phyloP scores from a whole-genome alignment of 441 rosid species.

The Theobroma grandiflorum region DNA sequence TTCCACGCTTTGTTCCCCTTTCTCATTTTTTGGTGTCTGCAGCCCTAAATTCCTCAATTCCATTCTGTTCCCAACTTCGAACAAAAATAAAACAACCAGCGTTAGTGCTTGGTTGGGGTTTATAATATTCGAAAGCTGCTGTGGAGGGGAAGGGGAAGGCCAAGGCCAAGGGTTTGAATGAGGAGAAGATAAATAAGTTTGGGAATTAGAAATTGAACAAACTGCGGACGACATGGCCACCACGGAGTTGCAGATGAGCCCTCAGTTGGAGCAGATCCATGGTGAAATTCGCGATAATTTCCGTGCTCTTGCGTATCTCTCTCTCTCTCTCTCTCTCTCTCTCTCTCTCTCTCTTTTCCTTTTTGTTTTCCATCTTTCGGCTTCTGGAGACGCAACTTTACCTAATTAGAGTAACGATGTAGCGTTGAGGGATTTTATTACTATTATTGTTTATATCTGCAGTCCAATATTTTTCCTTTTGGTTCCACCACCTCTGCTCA shows the following conservation, averaged over 20 bases:
- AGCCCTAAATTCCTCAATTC: too few species aligned
- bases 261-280: conserved; percentile 98
- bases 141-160: too few species aligned
- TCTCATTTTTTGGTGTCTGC: too few species aligned
- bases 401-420: background rate
- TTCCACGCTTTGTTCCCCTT: too few species aligned
- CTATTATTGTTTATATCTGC: background rate
- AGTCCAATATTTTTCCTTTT: background rate
- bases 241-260: conserved; percentile 68
- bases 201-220: background rate
- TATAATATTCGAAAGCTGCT: too few species aligned
- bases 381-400: background rate
- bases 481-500: background rate
- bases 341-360: background rate
- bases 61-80: too few species aligned
- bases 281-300: conserved; percentile 91
- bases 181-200: background rate
- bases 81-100: too few species aligned
- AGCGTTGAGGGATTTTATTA: background rate
- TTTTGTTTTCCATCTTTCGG: background rate
- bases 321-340: background rate
- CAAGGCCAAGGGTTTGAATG: background rate
- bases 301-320: conserved; percentile 87
- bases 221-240: conserved; percentile 59
- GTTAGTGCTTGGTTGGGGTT: too few species aligned